Base-by-base conservation (phyloP, 179 eudicot genomes). In the Amaranthus tricolor region DNA sequence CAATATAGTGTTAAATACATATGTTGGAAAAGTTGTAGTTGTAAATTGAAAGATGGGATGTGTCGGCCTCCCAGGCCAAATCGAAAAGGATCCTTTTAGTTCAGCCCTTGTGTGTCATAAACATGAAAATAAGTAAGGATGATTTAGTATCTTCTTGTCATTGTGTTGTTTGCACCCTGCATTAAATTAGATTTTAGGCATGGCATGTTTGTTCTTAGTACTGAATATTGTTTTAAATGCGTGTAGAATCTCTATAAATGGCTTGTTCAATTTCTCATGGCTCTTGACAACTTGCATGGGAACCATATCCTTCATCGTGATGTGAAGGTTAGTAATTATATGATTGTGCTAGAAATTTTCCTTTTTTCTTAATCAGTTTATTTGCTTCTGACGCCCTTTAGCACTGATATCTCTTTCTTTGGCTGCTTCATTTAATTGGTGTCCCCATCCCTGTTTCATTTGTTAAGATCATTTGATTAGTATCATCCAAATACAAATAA, bases 241-340 rank as follows among this genome's bases (percentile, higher is more conserved):
- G 14, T 79, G 63, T 88, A 94, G 97, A 88, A 87, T 84, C 91
- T 94, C 24, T 94, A 94, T 79, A 90, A 88, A 80, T 94, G 98
- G 98, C 90, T 94, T 68, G 96, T 93, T 81, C 96, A 94, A 76
- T 86, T 94, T 75, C 84, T 94, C 72, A 86, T 89, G 91, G 96
- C 98, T 10, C 96, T 94, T 76, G 97, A 92, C 80, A 90, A 94
- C 82, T 87, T 92, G 89, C 97, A 94, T 73, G 76, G 53, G 77
- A 89, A 92, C 75, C 96, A 90, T 82, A 87, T 92, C 66, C 98
- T 94, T 82, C 98, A 94, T 82, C 96, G 98, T 44, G 98, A 94
- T 79, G 98, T 94, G 75, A 94, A 94, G 97, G 98, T 93, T 51
- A 78, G 82, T 83, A 65, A 66, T 57, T 75, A 31, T 78, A 10